These are phyloP conservation scores for Carex arenaria DNA, from an alignment of 202 grass and related monocot species.

Conservation along the genomic window DNA sequence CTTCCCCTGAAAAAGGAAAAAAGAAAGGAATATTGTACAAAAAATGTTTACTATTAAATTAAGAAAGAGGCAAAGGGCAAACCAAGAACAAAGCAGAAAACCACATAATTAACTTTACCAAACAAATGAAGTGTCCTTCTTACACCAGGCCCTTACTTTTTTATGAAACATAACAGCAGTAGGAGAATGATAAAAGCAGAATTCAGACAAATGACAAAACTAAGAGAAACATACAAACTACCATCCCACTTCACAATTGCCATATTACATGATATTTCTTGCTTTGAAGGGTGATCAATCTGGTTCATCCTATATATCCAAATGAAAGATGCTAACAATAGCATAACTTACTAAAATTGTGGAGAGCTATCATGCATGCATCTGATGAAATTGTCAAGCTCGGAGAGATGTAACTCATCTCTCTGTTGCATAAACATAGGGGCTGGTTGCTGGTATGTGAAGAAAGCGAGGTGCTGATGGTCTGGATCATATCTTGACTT, in stretches of 20 bases:
- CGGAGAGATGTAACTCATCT: conserved; percentile 37
- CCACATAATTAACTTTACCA: too few species aligned
- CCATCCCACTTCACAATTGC: not conserved
- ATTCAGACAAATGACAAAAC: not conserved
- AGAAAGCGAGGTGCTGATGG: conserved; percentile 54
- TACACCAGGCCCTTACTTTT: not conserved
- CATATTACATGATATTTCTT: not conserved
- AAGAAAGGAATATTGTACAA: not conserved
- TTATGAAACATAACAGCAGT: not conserved
- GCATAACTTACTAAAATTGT: not conserved
- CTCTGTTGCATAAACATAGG: conserved; percentile 35
- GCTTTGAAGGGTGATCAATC: not conserved
- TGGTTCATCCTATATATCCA: not conserved
- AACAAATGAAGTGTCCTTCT: not conserved
- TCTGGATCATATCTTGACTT: conserved; percentile 85
- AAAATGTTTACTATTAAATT: not conserved
- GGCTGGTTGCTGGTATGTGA: conserved; percentile 53
- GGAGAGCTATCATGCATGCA: conserved; percentile 62
- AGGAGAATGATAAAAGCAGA: not conserved
- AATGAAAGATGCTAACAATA: not conserved
- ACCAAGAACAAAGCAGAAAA: not conserved
- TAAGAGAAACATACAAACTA: not conserved
- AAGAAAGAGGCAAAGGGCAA: not conserved
- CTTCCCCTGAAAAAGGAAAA: not conserved
- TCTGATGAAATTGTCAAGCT: conserved; percentile 62